These are phyloP conservation scores for Phytophthora pluvialis DNA, from an alignment of 352 stramenopile genomes.

Conservation along the genomic window DNA sequence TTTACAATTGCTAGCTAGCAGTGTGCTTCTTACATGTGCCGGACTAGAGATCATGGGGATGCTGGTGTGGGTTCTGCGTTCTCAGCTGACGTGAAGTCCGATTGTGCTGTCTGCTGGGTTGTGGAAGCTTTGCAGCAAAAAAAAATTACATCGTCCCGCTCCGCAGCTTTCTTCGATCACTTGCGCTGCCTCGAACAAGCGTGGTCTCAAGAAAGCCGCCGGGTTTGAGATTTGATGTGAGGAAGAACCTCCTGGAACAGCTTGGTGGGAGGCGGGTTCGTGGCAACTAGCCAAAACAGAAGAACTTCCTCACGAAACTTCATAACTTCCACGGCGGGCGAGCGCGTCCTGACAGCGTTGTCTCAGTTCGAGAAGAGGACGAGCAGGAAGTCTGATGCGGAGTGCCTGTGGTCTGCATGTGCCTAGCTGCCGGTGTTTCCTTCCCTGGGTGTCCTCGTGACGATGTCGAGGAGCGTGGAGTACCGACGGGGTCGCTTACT, in stretches of 20 bases:
- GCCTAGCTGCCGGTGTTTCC: constrained; percentile 18
- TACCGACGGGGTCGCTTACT: neutral
- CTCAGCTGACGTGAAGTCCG: constrained; percentile 5
- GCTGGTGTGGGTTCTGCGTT: neutral
- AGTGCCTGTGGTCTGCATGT: constrained; percentile 4
- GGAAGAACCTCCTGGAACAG: constrained; percentile 22
- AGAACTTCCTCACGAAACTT: constrained; percentile 43
- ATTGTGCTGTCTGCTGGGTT: neutral
- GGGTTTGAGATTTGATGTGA: constrained; percentile 10
- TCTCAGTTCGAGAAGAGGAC: constrained; percentile 18
- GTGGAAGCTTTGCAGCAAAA: neutral
- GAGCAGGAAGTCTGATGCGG: constrained; percentile 22
- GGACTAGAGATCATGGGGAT: neutral
- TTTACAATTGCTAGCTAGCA: constrained; percentile 9
- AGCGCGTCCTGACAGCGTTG: constrained; percentile 5
- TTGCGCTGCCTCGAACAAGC: neutral
- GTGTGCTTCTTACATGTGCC: neutral
- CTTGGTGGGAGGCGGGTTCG: constrained; percentile 1
- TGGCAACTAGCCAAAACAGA: constrained; percentile 35
- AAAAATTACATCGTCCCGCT: neutral
- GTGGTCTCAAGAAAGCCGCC: constrained; percentile 1
- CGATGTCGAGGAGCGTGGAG: constrained; percentile 11
- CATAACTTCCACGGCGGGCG: constrained; percentile 48
- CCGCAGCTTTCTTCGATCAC: constrained; percentile 1
- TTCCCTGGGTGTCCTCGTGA: constrained; percentile 6